phyloP scores from a whole-genome alignment of 345 rosid species.

The Sonneratia caseolaris region DNA sequence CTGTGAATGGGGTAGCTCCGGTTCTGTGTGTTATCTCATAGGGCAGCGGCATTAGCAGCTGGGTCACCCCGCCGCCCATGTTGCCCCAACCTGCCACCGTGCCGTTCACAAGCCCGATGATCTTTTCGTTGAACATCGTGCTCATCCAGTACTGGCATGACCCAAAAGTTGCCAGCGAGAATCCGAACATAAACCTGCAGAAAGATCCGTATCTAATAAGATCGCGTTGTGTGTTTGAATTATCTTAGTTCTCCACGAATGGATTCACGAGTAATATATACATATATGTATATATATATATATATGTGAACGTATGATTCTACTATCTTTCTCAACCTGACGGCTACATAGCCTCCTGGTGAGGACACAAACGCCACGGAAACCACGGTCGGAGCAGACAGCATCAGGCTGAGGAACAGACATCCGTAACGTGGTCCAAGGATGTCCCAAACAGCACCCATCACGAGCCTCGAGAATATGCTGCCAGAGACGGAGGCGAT shows the following conservation, averaged over 20 bases:
- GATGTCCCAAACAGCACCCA: conserved; percentile 82
- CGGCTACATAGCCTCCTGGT: conserved; percentile 58
- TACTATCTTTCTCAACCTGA: conserved; percentile 30
- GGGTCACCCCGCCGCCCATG: conserved; percentile 91
- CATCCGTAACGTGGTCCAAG: conserved; percentile 85
- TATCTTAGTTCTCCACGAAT: background rate
- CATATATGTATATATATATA: too few relatives aligned
- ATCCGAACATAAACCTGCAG: conserved; percentile 52
- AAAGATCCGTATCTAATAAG: background rate
- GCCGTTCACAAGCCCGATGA: conserved; percentile 72
- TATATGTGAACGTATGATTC: background rate
- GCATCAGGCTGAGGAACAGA: conserved; percentile 56
- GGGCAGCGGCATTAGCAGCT: conserved; percentile 74
- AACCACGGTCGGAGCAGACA: conserved; percentile 71
- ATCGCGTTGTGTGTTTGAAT: background rate
- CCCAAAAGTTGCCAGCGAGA: conserved; percentile 79
- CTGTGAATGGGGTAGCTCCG: conserved; percentile 70
- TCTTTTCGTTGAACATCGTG: conserved; percentile 81
- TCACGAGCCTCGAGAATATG: conserved; percentile 77
- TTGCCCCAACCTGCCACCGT: conserved; percentile 95
- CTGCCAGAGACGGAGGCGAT: conserved; percentile 87
- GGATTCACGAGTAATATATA: background rate
- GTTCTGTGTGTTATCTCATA: conserved; percentile 39
- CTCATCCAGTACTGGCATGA: conserved; percentile 97
- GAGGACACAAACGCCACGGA: conserved; percentile 62